Evolutionary conservation across 2,329 filamentous ascomycete genomes (phyloP).

Genomic region (Colletotrichum sp.): DNA sequence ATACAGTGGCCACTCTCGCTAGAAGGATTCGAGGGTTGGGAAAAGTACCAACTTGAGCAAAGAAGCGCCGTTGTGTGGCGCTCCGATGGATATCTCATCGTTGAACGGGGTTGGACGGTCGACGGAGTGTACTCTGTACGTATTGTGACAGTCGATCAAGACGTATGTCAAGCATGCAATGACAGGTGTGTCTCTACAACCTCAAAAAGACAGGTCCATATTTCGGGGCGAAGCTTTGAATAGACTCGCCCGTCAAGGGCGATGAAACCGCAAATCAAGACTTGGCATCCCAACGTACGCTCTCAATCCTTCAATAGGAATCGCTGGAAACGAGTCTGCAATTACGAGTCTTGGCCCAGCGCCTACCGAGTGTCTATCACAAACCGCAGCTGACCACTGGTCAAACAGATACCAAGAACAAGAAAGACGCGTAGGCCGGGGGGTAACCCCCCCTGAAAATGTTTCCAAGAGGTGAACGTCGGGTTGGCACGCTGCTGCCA

Average conservation of each 20-base stretch:
- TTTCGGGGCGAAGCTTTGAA: not conserved
- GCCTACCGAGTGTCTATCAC: not conserved
- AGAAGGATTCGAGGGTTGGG: not conserved
- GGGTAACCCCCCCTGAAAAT: not conserved
- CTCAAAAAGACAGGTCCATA: not conserved
- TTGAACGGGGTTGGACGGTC: not conserved
- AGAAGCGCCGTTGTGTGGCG: not conserved
- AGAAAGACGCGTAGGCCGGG: not conserved
- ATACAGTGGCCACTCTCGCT: not conserved
- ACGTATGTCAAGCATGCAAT: not conserved
- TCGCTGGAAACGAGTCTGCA: not conserved
- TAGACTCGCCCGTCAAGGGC: not conserved
- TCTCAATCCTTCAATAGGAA: not conserved
- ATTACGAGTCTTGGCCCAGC: not conserved
- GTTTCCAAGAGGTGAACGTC: not conserved
- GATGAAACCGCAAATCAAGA: slow-evolving; percentile 1
- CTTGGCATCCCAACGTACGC: not conserved
- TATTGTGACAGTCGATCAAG: not conserved
- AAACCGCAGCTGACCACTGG: not conserved
- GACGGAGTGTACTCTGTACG: not conserved
- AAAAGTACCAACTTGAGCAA: not conserved
- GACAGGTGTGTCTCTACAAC: not conserved
- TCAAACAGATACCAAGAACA: not conserved
- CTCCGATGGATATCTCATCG: not conserved
- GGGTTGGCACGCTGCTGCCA: not conserved